Evolutionary conservation across 164 flowering plant genomes (phyloP), one percentile per base, ranked within the genome.

Genomic region (Aristolochia contorta): DNA sequence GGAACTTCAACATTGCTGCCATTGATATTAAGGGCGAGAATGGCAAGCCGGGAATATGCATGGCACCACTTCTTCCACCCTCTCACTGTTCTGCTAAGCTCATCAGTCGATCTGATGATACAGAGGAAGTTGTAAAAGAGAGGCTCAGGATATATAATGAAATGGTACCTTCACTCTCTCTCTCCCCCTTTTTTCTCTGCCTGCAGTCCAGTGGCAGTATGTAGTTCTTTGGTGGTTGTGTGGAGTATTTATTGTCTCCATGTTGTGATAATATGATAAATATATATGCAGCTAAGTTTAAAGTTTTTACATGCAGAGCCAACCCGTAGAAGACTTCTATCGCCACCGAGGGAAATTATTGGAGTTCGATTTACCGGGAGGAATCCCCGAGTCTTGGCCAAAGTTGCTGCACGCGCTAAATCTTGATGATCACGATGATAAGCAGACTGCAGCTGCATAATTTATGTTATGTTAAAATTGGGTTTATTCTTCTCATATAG

Each of bases 311-410:
- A 50, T 77, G 79, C 86, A 91, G 98, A 85, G 87, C 73, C 87
- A 59, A 58, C 93, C 98, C 13, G 79, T 91, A 57, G 98, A 91
- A 70, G 95, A 74, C 21, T 91, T 84, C 69, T 89, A 91, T 57
- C 83, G 88, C 51, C 68, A 69, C 27, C 82, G 84, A 24, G 96
- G 92, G 23, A 89, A 81, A 67, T 60, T 91, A 64, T 46, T 91
- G 64, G 96, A 91, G 74, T 91, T 89, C 70, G 80, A 85, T 63
- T 84, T 91, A n/a, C 98, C 96, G 0, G 98, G 98, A 69, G 96
- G 98, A 57, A 91, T 91, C 69, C 96, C 96, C 1, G 91, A 87
- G 72, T 86, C 96, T 21, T 91, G 98, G 96, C 95, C 92, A 22
- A 89, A 85, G 79, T 71, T 91, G 65, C 79, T 91, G 66, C 82